These are phyloP conservation scores for Arthrobotrys sphaeroides DNA, from an alignment of 2,329 filamentous ascomycete species.

Conservation along the genomic window DNA sequence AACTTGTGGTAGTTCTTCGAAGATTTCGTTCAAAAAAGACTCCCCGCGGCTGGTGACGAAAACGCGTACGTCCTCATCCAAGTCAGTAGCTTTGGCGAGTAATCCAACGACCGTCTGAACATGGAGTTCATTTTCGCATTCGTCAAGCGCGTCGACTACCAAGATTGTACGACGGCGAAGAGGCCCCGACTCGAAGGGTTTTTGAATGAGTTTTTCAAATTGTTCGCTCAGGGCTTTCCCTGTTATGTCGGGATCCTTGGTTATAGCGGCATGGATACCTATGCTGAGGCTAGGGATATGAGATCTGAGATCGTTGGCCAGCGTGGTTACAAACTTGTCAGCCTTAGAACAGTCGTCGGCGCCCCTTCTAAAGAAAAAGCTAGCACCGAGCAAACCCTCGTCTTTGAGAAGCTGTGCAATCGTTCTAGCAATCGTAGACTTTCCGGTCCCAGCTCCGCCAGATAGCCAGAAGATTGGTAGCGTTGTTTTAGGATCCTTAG, in stretches of 20 bases:
- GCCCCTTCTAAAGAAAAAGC: constrained; percentile 25
- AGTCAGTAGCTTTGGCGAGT: constrained; percentile 48
- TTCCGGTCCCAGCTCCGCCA: constrained; percentile 60
- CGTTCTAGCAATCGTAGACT: constrained; percentile 27
- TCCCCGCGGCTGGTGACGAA: constrained; percentile 57
- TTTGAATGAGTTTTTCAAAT: not conserved
- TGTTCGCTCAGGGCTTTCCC: not conserved
- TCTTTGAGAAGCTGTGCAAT: not conserved
- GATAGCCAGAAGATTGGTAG: constrained; percentile 60
- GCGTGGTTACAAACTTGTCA: not conserved
- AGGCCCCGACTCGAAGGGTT: not conserved
- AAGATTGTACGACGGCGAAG: not conserved
- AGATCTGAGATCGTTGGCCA: not conserved
- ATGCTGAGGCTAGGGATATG: not conserved
- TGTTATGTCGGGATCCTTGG: not conserved
- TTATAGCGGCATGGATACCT: not conserved
- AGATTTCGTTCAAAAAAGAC: constrained; percentile 53
- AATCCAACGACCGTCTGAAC: constrained; percentile 58
- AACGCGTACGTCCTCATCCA: constrained; percentile 39
- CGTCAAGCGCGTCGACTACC: constrained; percentile 59
- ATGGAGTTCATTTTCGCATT: constrained; percentile 57
- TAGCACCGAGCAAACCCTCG: constrained; percentile 1
- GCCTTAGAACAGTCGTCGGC: not conserved
- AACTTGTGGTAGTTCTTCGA: not conserved
- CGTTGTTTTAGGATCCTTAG: not conserved